Conservation (phyloP, 1,284 basidiomycete species). For the Calocybe gambosa region DNA sequence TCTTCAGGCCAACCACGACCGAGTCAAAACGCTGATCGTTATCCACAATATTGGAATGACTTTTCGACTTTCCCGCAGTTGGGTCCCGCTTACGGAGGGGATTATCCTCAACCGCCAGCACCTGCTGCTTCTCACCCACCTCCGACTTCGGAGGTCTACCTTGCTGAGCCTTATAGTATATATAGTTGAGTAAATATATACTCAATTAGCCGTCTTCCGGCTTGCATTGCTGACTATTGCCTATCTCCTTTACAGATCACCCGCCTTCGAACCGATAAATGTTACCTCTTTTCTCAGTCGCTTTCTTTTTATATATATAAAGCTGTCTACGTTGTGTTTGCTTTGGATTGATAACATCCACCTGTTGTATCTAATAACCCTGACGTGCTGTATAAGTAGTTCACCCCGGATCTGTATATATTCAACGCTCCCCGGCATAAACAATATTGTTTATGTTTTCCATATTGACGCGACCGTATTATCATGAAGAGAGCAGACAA, state of each 20-base stretch:
- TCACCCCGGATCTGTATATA: neutral
- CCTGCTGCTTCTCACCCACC: slow-evolving; percentile 12
- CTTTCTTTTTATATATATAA: neutral
- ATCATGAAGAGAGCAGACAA: too few relatives aligned
- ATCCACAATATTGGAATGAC: slow-evolving; percentile 59
- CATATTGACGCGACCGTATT: too few relatives aligned
- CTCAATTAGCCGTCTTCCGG: neutral
- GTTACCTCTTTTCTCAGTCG: neutral
- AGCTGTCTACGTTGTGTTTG: neutral
- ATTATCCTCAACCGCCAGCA: slow-evolving; percentile 18
- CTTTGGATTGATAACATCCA: neutral
- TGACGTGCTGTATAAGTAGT: neutral
- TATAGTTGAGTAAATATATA: slow-evolving; percentile 26
- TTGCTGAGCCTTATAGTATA: slow-evolving; percentile 30
- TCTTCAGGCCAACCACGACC: slow-evolving; percentile 10
- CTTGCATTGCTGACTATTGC: neutral
- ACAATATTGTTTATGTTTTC: too few relatives aligned
- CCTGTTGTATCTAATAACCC: neutral
- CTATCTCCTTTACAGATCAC: neutral
- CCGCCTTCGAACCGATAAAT: neutral
- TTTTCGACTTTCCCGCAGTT: slow-evolving; percentile 53
- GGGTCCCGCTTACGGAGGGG: slow-evolving; percentile 34
- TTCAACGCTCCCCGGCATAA: too few relatives aligned
- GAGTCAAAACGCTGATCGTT: slow-evolving; percentile 20
- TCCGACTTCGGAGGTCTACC: slow-evolving; percentile 27